These are phyloP conservation scores for Rubia peregrina DNA, from an alignment of 305 asterid species.

Conservation along the genomic window DNA sequence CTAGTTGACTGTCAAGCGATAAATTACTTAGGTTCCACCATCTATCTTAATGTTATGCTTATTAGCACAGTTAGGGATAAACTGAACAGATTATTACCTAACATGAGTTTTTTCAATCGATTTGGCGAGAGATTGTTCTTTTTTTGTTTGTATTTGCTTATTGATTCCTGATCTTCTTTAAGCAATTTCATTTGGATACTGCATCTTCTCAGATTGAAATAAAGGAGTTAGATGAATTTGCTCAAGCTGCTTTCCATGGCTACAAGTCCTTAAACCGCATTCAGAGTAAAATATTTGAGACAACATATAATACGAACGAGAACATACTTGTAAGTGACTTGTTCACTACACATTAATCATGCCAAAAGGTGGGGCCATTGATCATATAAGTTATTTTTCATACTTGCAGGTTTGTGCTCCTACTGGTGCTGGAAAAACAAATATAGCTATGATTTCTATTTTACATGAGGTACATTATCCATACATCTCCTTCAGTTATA, in stretches of 20 bases:
- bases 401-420: slow-evolving; percentile 91
- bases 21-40: background rate
- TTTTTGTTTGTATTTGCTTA: background rate
- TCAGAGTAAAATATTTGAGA: slow-evolving; percentile 93
- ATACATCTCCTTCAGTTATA: slow-evolving; percentile 16
- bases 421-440: slow-evolving; percentile 98
- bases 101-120: slow-evolving; percentile 6
- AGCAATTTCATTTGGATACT: slow-evolving; percentile 7
- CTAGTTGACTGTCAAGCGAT: background rate
- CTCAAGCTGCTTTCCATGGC: slow-evolving; percentile 97
- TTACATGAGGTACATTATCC: slow-evolving; percentile 65
- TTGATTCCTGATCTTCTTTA: slow-evolving; percentile 7
- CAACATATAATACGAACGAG: slow-evolving; percentile 73
- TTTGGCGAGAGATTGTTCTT: background rate
- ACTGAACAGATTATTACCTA: background rate
- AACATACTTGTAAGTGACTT: slow-evolving; percentile 67
- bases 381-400: slow-evolving; percentile 17
- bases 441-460: slow-evolving; percentile 88
- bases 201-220: slow-evolving; percentile 68
- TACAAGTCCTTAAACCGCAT: slow-evolving; percentile 89
- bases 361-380: slow-evolving; percentile 9
- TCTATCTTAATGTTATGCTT: background rate
- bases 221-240: slow-evolving; percentile 89
- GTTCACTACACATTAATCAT: background rate
- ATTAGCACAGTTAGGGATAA: background rate